phyloP scores from a whole-genome alignment of 2,329 filamentous ascomycete species.

The Scedosporium aurantiacum region DNA sequence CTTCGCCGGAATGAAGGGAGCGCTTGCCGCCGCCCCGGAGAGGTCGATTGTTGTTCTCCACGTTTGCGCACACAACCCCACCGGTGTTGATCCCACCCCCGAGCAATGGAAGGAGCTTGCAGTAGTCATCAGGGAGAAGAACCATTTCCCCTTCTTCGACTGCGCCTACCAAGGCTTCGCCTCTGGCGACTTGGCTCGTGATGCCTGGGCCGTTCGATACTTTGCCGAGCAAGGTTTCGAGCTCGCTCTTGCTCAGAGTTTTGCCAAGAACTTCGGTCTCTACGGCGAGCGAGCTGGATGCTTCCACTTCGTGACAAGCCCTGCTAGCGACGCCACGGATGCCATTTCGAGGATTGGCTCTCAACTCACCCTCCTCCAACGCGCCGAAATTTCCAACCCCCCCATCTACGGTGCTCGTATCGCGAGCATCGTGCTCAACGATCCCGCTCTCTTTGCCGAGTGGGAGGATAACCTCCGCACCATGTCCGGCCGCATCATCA shows the following conservation, averaged over 20 bases:
- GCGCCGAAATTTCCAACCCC: constrained; percentile 94
- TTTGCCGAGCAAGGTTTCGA: constrained; percentile 89
- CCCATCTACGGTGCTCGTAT: constrained; percentile 90
- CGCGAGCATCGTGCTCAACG: constrained; percentile 74
- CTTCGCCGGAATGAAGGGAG: constrained; percentile 73
- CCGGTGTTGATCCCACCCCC: constrained; percentile 85
- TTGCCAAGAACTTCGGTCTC: constrained; percentile 96
- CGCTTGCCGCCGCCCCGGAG: constrained; percentile 60
- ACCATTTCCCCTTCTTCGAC: constrained; percentile 97
- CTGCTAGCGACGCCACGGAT: constrained; percentile 53
- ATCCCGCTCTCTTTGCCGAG: constrained; percentile 67
- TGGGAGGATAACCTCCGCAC: constrained; percentile 88
- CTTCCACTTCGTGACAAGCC: constrained; percentile 83
- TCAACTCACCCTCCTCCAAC: constrained; percentile 87
- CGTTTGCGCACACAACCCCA: constrained; percentile 96
- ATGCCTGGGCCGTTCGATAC: constrained; percentile 87
- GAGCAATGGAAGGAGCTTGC: constrained; percentile 94
- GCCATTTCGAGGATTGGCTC: constrained; percentile 59
- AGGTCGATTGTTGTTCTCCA: constrained; percentile 84
- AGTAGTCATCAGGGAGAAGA: constrained; percentile 59
- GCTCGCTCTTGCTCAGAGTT: constrained; percentile 80
- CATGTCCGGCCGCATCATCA: constrained; percentile 92
- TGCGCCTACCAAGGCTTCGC: constrained; percentile 97
- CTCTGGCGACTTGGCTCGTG: constrained; percentile 72
- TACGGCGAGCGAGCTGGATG: constrained; percentile 94